Evolutionary conservation across 495 filamentous ascomycete species (phyloP), one percentile per base, ranked within the genome.

Genomic region (Penicillium nucicola): DNA sequence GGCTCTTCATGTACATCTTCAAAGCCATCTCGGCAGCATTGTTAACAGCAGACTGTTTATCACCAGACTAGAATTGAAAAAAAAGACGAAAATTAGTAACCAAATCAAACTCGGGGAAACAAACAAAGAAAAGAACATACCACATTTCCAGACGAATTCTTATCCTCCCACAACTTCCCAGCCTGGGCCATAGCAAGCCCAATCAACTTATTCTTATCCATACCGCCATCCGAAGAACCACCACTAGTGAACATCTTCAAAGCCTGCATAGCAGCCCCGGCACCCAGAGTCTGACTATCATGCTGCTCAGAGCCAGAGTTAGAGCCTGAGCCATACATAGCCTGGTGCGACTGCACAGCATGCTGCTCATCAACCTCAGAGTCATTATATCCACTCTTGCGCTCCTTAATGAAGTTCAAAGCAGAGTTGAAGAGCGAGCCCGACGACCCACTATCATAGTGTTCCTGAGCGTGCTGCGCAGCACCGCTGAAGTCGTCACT

Each of bases 141-240:
- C 49, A 79, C 67, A 37, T 71, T 76, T 7, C 82, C 82, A 55
- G 63, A 53, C 6, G 57, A 41, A 31, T 58, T 30, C 67, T 78
- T 72, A 74, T 84, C 60, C 67, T 86, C 84, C 67, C 83, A 88
- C 60, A 88, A 56, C 67, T 84, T 81, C 15, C 74, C 67, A 30
- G 84, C 84, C 77, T 88, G 78, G 7, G 70, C 76, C 84, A 88
- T 88, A 0, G 84, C 84, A 66, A 86, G 62, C 4, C 82, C 83
- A 57, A 88, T 78, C 49, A 87, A 81, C 58, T 77, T 65, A 60
- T 79, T 84, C 74, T 86, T 74, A 33, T 73, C 72, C 52, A 66
- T 61, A 13, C 68, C 68, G 0, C 61, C 68, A 14, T 64, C 67
- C 37, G 20, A 22, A 22, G 20, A 22, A 4, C 61, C 55, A 9